phyloP scores from a whole-genome alignment of 1,284 basidiomycete genomes.

The Crucibulum cyathiforme region DNA sequence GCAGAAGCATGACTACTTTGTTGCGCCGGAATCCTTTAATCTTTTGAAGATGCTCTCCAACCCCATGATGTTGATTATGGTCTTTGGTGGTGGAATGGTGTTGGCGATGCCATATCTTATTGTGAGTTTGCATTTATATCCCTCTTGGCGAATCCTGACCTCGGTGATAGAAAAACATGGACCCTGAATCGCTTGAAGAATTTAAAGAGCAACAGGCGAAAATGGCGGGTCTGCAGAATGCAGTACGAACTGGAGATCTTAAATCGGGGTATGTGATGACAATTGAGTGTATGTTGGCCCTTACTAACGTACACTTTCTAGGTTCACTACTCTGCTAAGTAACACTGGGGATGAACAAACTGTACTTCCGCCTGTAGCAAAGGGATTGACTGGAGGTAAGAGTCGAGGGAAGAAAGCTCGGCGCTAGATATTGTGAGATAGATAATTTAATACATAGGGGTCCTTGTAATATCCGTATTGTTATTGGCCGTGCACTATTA shows the following conservation, averaged over 20 bases:
- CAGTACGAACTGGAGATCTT: constrained; percentile 63
- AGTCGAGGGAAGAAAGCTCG: neutral
- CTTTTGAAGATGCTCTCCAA: constrained; percentile 80
- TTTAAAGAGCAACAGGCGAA: constrained; percentile 73
- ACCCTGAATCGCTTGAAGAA: constrained; percentile 77
- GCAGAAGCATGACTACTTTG: constrained; percentile 68
- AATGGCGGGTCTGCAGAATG: constrained; percentile 63
- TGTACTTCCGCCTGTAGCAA: neutral
- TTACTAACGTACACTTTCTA: constrained; percentile 26
- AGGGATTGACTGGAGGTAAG: no score
- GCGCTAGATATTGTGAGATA: neutral
- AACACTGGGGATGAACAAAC: constrained; percentile 12
- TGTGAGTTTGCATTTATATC: constrained; percentile 49
- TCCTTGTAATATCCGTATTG: no score
- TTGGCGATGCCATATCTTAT: constrained; percentile 82
- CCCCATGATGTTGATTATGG: constrained; percentile 89
- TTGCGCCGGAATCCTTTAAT: constrained; percentile 76
- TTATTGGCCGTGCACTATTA: no score
- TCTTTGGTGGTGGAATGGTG: constrained; percentile 72
- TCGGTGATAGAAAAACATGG: constrained; percentile 72
- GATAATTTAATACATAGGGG: neutral
- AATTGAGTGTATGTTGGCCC: neutral
- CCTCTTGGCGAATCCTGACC: constrained; percentile 3
- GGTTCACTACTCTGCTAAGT: constrained; percentile 46
- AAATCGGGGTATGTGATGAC: constrained; percentile 53